phyloP scores from a whole-genome alignment of 345 rosid species.

The Populus alba region DNA sequence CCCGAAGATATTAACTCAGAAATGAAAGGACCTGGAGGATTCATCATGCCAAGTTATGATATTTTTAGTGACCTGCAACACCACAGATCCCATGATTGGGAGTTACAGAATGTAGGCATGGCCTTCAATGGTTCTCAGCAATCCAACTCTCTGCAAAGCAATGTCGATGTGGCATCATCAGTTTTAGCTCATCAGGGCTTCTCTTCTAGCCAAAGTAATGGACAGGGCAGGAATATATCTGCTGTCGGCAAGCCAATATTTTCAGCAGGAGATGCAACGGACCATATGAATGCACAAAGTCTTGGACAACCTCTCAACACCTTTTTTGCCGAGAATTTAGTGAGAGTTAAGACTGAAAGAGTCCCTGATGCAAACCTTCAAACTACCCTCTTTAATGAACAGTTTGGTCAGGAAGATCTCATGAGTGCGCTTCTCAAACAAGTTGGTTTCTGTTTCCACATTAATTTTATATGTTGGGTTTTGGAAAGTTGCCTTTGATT shows the following conservation, averaged over 20 bases:
- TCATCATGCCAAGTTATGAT: conserved; percentile 51
- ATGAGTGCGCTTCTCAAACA: conserved; percentile 81
- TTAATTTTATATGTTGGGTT: background rate
- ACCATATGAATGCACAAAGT: conserved; percentile 28
- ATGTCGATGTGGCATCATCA: conserved; percentile 35
- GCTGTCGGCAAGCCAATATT: conserved; percentile 30
- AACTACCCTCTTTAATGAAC: conserved; percentile 48
- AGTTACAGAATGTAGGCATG: conserved; percentile 57
- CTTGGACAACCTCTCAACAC: conserved; percentile 34
- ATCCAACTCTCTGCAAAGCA: conserved; percentile 41
- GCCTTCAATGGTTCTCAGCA: conserved; percentile 49
- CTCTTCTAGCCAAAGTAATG: conserved; percentile 51
- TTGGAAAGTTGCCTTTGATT: background rate
- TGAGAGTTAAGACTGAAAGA: conserved; percentile 67
- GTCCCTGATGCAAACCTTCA: conserved; percentile 42
- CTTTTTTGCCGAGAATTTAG: conserved; percentile 36
- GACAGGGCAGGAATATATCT: conserved; percentile 37
- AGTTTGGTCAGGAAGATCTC: conserved; percentile 78
- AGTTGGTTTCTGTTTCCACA: conserved; percentile 36
- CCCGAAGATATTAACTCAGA: conserved; percentile 58
- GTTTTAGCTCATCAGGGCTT: conserved; percentile 46
- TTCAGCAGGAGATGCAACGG: conserved; percentile 31
- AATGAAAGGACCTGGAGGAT: conserved; percentile 49
- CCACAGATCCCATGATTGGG: conserved; percentile 67
- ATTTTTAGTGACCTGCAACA: conserved; percentile 57